A percentile compares a stretch with the other conserved stretches of the same genome.
These are phyloP conservation scores for Dysphania ambrosioides DNA, from an alignment of 148 eudicot species.

Conservation along the genomic window DNA sequence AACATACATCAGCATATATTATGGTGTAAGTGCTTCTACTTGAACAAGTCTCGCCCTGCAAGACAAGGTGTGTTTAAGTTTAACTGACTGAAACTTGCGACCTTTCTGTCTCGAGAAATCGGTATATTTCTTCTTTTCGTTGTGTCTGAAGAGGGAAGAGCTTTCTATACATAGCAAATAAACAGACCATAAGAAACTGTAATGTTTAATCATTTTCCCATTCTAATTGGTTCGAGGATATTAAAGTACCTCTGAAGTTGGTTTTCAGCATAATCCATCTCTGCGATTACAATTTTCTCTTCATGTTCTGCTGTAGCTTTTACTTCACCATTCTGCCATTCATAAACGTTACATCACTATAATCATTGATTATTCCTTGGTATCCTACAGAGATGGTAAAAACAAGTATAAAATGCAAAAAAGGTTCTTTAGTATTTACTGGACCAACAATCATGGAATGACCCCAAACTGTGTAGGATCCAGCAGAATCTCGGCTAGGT, in stretches of 20 bases:
- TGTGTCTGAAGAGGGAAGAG: neutral
- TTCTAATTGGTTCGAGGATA: neutral
- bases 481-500: conserved; percentile 27
- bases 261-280: conserved; percentile 26
- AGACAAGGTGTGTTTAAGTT: too few relatives aligned
- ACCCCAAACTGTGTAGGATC: conserved; percentile 30
- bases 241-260: conserved; percentile 22
- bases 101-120: neutral
- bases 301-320: conserved; percentile 13
- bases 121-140: conserved; percentile 4
- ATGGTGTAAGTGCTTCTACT: too few relatives aligned
- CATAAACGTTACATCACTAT: neutral
- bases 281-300: conserved; percentile 21
- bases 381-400: neutral
- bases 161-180: conserved; percentile 2
- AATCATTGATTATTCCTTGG: neutral
- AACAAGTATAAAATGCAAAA: neutral
- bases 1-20: too few relatives aligned
- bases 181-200: neutral
- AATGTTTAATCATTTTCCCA: neutral
- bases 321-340: conserved; percentile 19
- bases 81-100: too few relatives aligned
- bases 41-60: too few relatives aligned
- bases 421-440: neutral
- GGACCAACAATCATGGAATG: conserved; percentile 29